Evolutionary conservation across 2,329 filamentous ascomycete species (phyloP).

Genomic region (Claviceps quebecensis): DNA sequence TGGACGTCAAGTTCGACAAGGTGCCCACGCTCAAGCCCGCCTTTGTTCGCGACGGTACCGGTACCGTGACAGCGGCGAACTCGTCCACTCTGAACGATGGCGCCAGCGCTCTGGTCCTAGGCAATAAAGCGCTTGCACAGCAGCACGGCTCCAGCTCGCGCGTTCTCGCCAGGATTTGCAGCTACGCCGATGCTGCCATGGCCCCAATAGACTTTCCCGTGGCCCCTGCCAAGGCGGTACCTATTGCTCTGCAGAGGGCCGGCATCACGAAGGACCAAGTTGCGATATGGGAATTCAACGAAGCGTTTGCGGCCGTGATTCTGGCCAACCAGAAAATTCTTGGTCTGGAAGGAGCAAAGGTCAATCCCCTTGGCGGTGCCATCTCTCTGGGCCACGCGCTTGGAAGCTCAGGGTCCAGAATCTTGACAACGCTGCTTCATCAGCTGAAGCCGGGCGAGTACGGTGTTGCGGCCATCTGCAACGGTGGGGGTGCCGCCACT

Average conservation of each 20-base stretch:
- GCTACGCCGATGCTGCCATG: slow-evolving; percentile 78
- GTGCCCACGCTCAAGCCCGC: slow-evolving; percentile 78
- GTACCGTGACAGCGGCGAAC: slow-evolving; percentile 89
- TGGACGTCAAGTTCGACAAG: slow-evolving; percentile 77
- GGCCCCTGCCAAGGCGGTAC: slow-evolving; percentile 82
- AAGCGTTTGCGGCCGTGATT: slow-evolving; percentile 91
- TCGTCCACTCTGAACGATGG: slow-evolving; percentile 91
- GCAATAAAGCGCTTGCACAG: slow-evolving; percentile 65
- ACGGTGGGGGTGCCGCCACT: slow-evolving; percentile 84
- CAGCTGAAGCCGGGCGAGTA: slow-evolving; percentile 88
- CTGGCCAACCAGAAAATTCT: slow-evolving; percentile 91
- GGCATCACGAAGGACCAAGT: slow-evolving; percentile 88
- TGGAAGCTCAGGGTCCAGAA: slow-evolving; percentile 84
- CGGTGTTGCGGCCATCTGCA: slow-evolving; percentile 91
- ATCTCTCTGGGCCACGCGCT: slow-evolving; percentile 87
- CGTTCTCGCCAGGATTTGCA: slow-evolving; percentile 75
- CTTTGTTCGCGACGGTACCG: slow-evolving; percentile 72
- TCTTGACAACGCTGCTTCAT: slow-evolving; percentile 79
- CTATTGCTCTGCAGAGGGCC: slow-evolving; percentile 74
- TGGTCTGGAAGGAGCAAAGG: slow-evolving; percentile 61
- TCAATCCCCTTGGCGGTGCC: slow-evolving; percentile 81
- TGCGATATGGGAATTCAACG: slow-evolving; percentile 95
- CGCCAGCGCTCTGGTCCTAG: slow-evolving; percentile 76
- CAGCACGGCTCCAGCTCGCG: slow-evolving; percentile 65
- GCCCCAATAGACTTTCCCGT: slow-evolving; percentile 90